Evolutionary conservation across 441 rosid species (phyloP), one percentile per base, ranked within the genome.

Genomic region (Macaranga tanarius): DNA sequence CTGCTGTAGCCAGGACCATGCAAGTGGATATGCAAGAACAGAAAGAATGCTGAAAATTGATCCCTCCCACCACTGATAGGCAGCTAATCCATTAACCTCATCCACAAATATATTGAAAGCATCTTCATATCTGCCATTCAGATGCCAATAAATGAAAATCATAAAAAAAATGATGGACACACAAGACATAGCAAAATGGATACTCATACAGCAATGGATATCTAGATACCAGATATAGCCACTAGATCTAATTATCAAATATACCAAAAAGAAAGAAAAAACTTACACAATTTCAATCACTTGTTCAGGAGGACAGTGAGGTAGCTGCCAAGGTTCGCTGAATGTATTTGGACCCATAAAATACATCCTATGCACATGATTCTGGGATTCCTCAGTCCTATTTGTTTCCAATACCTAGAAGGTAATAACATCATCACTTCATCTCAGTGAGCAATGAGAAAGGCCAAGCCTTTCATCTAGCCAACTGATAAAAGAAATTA

Each of bases 31-130:
- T 40, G 90, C 94, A 77, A 91, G 83, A 79, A 90, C 65, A 67
- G 92, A 86, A 64, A 93, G 92, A 78, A 91, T 72, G 72, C 87
- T 86, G 82, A 87, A 86, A 48, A 90, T 72, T 2, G 92, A 87
- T 77, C 98, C 98, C 80, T 90, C 97, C 98, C 98, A 93, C 98
- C 98, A 93, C 77, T 90, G 97, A 77, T 91, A 93, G 59, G 92
- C 86, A 76, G 98, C 94, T 81, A 93, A 73, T 74, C 76, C 80
- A 82, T 93, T 93, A 74, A 91, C 86, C 82, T 93, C 97, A 77
- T 93, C 92, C 73, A 89, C 97, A 86, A 93, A 93, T 75, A 83
- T 85, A 70, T 83, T 86, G 80, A 85, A 93, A 19, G 94, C 98
- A 77, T 87, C 97, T 84, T 93, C 97, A 20, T 87, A 93, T 68